phyloP scores from a whole-genome alignment of 352 stramenopile genomes.

The Sclerospora graminicola region DNA sequence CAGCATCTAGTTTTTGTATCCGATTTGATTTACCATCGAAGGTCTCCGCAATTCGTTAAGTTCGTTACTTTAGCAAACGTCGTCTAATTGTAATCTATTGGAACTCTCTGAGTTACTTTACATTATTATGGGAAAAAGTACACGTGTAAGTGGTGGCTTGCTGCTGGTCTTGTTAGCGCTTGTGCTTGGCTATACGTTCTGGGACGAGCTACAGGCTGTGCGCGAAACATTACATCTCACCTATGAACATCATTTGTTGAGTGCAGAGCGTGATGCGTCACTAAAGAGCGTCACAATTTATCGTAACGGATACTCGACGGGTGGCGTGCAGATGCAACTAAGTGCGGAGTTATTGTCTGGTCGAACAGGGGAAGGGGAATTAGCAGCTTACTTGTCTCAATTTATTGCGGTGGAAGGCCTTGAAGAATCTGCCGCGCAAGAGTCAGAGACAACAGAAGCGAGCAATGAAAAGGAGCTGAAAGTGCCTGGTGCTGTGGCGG shows the following conservation, averaged over 20 bases:
- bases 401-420: slow-evolving; percentile 65
- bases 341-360: slow-evolving; percentile 42
- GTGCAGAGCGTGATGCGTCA: slow-evolving; percentile 19
- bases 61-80: neutral
- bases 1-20: neutral
- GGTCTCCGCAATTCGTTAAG: neutral
- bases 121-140: slow-evolving; percentile 36
- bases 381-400: slow-evolving; percentile 74
- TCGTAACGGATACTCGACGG: slow-evolving; percentile 70
- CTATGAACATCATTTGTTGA: slow-evolving; percentile 41
- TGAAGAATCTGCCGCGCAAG: slow-evolving; percentile 12
- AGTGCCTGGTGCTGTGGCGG: slow-evolving; percentile 29
- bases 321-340: slow-evolving; percentile 64
- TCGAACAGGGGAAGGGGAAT: slow-evolving; percentile 30
- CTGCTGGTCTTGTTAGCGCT: slow-evolving; percentile 29
- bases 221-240: slow-evolving; percentile 58
- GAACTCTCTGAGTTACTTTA: neutral
- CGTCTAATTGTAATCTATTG: too few species aligned
- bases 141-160: slow-evolving; percentile 30
- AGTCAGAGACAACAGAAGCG: neutral
- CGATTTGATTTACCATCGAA: too few species aligned
- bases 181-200: slow-evolving; percentile 40
- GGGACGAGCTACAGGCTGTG: slow-evolving; percentile 26
- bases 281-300: slow-evolving; percentile 68
- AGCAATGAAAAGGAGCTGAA: slow-evolving; percentile 16